Evolutionary conservation across 164 flowering plant species (phyloP).

Genomic region (Vitis rotundifolia): DNA sequence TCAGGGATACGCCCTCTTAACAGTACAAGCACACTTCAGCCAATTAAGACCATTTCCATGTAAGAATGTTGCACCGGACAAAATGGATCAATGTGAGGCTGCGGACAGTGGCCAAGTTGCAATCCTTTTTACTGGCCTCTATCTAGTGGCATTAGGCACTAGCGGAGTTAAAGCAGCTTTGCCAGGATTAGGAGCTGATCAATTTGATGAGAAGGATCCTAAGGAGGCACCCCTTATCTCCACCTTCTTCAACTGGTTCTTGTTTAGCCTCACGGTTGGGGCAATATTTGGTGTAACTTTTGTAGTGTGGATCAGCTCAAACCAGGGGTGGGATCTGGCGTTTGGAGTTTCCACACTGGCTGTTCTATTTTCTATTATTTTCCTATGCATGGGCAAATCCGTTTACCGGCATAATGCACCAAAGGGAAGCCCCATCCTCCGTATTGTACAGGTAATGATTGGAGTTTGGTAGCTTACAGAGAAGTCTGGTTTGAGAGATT

Average conservation of each 20-base stretch:
- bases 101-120: constrained; percentile 45
- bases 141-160: constrained; percentile 60
- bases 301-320: constrained; percentile 61
- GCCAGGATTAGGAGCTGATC: constrained; percentile 80
- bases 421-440: constrained; percentile 53
- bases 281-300: constrained; percentile 60
- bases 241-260: constrained; percentile 75
- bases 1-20: constrained; percentile 52
- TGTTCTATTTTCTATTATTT: constrained; percentile 32
- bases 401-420: constrained; percentile 48
- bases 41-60: constrained; percentile 61
- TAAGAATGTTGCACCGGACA: constrained; percentile 21
- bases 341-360: constrained; percentile 54
- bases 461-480: no score
- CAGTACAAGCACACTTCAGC: constrained; percentile 62
- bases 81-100: constrained; percentile 35
- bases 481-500: no score
- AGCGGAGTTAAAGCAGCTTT: constrained; percentile 66
- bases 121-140: constrained; percentile 46
- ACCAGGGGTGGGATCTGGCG: constrained; percentile 70
- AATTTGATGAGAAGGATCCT: constrained; percentile 60
- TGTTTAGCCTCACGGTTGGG: constrained; percentile 58
- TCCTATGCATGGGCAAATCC: constrained; percentile 59
- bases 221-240: constrained; percentile 47
- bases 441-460: constrained; percentile 52